phyloP scores from a whole-genome alignment of 257 asterid species.

The Solanum pinnatisectum region DNA sequence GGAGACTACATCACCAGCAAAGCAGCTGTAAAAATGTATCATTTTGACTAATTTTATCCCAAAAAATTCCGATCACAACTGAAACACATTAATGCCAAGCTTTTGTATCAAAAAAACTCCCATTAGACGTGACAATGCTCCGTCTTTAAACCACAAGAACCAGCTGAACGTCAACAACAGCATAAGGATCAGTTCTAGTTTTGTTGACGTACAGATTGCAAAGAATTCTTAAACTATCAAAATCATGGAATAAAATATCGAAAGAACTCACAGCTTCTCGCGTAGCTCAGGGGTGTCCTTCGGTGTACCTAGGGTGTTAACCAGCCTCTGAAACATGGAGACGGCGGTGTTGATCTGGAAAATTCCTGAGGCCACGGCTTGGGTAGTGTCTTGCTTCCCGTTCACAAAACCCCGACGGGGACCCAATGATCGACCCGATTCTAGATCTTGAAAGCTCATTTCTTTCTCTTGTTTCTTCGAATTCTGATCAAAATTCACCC shows the following conservation, averaged over 20 bases:
- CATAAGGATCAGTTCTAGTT: background rate
- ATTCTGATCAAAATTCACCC: background rate
- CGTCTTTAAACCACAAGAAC: background rate
- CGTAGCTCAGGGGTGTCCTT: conserved; percentile 41
- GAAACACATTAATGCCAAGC: background rate
- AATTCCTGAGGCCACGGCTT: conserved; percentile 31
- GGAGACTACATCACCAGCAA: background rate
- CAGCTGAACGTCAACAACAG: background rate
- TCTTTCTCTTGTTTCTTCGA: background rate
- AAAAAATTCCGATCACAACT: background rate
- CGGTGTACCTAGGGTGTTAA: conserved; percentile 34
- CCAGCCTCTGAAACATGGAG: conserved; percentile 29
- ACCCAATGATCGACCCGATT: conserved; percentile 25
- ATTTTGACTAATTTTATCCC: background rate
- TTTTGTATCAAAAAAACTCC: background rate
- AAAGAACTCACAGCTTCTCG: conserved; percentile 27
- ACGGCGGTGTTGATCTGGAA: conserved; percentile 44
- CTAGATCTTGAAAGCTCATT: conserved; percentile 53
- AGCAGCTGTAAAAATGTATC: background rate
- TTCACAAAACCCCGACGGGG: background rate
- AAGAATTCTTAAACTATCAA: background rate
- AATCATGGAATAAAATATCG: background rate
- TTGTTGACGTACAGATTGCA: background rate
- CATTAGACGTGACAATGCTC: background rate
- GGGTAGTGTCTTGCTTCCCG: conserved; percentile 22